These are phyloP conservation scores for Lactuca sativa DNA, from an alignment of 129 eudicot genomes.

Conservation along the genomic window DNA sequence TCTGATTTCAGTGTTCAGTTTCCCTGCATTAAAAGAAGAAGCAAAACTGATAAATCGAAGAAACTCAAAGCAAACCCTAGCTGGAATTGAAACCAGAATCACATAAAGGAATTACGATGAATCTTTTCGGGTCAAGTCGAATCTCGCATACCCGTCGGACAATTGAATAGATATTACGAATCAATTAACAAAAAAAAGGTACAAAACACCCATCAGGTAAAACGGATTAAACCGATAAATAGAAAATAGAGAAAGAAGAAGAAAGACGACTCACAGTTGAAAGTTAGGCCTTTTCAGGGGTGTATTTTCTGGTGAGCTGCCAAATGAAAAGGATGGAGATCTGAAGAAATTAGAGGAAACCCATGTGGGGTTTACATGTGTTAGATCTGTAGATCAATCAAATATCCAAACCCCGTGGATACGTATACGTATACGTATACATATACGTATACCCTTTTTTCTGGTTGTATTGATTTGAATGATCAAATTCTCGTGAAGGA, in stretches of 20 bases:
- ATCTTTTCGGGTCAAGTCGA: not conserved
- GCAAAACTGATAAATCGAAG: not conserved
- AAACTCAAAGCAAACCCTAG: constrained; percentile 11
- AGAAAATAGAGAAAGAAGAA: constrained; percentile 2
- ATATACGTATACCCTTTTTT: not conserved
- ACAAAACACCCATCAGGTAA: not conserved
- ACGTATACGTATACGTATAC: constrained; percentile 1
- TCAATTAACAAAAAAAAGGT: not conserved
- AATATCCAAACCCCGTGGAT: constrained; percentile 24
- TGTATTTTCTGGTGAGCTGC: constrained; percentile 32
- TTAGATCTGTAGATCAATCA: constrained; percentile 71
- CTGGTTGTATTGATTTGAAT: constrained; percentile 5
- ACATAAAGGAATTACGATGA: not conserved
- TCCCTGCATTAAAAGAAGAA: constrained; percentile 10
- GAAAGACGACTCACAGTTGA: constrained; percentile 33
- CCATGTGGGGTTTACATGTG: constrained; percentile 56
- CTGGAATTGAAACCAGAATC: not conserved
- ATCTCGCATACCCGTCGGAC: constrained; percentile 3
- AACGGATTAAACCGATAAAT: not conserved
- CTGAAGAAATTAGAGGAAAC: constrained; percentile 39
- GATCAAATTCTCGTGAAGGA: constrained; percentile 27
- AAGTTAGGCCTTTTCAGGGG: constrained; percentile 27
- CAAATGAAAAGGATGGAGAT: constrained; percentile 53
- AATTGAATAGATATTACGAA: not conserved
- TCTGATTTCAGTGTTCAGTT: constrained; percentile 4